phyloP scores from a whole-genome alignment of 1,284 basidiomycete species.

The Afroboletus lepidellus region DNA sequence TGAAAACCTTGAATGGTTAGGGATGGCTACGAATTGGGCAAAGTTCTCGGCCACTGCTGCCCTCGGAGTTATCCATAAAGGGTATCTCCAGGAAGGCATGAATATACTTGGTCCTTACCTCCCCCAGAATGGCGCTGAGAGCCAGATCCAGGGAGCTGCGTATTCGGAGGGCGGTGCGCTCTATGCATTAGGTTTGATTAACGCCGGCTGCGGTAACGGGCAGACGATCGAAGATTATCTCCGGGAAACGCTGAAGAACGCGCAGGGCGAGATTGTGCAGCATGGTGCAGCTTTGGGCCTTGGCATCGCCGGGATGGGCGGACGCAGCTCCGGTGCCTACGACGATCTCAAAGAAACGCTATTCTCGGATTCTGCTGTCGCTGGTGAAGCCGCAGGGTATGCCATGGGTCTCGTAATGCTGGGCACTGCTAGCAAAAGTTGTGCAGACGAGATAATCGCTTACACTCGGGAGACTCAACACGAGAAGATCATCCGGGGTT shows the following conservation, averaged over 20 bases:
- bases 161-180: conserved; percentile 94
- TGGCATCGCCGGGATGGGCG: conserved; percentile 91
- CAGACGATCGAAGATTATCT: conserved; percentile 71
- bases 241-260: conserved; percentile 71
- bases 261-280: conserved; percentile 83
- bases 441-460: conserved; percentile 88
- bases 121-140: conserved; percentile 71
- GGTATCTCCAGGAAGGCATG: conserved; percentile 90
- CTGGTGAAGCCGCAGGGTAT: conserved; percentile 91
- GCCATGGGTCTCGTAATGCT: conserved; percentile 97
- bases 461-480: conserved; percentile 96
- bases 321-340: conserved; percentile 84
- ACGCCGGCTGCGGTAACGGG: conserved; percentile 80
- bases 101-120: conserved; percentile 93
- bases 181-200: conserved; percentile 92
- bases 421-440: conserved; percentile 76
- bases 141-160: conserved; percentile 68
- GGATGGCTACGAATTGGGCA: conserved; percentile 92
- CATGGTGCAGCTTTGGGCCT: conserved; percentile 94
- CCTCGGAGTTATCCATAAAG: conserved; percentile 95
- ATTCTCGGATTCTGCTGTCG: conserved; percentile 91
- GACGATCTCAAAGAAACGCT: conserved; percentile 86
- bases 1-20: conserved; percentile 94
- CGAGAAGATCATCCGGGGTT: conserved; percentile 95
- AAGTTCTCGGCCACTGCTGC: conserved; percentile 96